Evolutionary conservation across 129 eudicot genomes (phyloP), one percentile per base, ranked within the genome.

Genomic region (Glebionis coronaria): DNA sequence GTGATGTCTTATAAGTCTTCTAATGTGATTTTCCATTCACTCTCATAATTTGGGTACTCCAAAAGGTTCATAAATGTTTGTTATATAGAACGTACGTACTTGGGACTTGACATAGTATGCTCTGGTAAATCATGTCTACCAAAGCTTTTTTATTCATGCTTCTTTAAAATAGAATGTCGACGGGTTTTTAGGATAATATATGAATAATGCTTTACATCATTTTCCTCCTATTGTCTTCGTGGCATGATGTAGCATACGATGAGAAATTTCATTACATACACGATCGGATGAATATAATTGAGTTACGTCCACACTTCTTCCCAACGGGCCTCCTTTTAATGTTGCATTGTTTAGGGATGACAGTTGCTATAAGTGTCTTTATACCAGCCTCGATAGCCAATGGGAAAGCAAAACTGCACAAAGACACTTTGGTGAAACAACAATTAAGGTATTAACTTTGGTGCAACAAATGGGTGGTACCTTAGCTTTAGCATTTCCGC

Each of bases 301-400:
- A 62, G 40, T 52, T 82, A 87, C 95, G 73, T 47, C 95, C 95
- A 65, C 90, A 87, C 71, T 87, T 87, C 83, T 84, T 84, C 38
- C 95, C 95, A 12, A 58, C 81, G 0, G 83, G 87, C 25, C 90
- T 65, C 51, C 65, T 84, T 70, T 65, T 75, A 40, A 84, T 81
- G 79, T 84, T 84, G 61, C 95, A 87, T 7, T 90, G 73, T 71
- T 87, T 87, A 6, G 90, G 90, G 60, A 87, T 84, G 56, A 79
- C 54, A 45, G 84, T 84, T 1, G 90, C 95, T 10, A 84, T 75
- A 0, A 80, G 84, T 1, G 95, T 88, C 8, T 87, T 87, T 9
- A 84, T 79, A 8, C 90, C 90, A 0, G 90, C 90, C 19, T 75
- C 64, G 42, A 51, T 84, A 50, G 90, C 84, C 70, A 84, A n/a